Conservation (phyloP, 2,329 filamentous ascomycete species). For the Chrysoporthe cubensis region DNA sequence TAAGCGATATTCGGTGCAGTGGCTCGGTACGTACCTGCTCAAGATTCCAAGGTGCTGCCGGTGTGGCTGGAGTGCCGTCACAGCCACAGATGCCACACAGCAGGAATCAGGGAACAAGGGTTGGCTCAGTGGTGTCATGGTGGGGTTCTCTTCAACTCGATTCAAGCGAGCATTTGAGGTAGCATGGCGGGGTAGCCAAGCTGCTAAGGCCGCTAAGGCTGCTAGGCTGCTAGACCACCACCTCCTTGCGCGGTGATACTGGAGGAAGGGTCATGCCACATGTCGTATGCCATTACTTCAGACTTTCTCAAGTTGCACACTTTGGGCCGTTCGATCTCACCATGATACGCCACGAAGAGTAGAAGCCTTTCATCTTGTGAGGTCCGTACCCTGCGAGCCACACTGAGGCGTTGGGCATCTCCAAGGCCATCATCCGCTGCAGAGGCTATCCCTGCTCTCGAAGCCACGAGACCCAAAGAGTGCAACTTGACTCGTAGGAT, state of each 20-base stretch:
- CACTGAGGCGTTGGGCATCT: background rate
- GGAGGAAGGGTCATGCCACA: slow-evolving; percentile 11
- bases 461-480: background rate
- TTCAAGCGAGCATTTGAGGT: slow-evolving; percentile 23
- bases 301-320: background rate
- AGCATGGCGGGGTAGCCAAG: slow-evolving; percentile 23
- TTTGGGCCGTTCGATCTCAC: background rate
- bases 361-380: background rate
- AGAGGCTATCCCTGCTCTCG: background rate
- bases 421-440: too few species aligned
- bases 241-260: slow-evolving; percentile 6
- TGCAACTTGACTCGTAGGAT: background rate
- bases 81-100: slow-evolving; percentile 19
- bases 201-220: background rate
- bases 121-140: slow-evolving; percentile 1
- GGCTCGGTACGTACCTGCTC: background rate
- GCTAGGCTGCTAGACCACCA: slow-evolving; percentile 5
- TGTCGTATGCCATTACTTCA: background rate
- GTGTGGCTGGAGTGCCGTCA: slow-evolving; percentile 9
- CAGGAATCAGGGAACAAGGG: background rate
- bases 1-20: slow-evolving; percentile 18
- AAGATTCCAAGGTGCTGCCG: background rate
- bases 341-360: background rate
- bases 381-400: background rate
- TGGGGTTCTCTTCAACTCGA: slow-evolving; percentile 17